A percentile compares a stretch with the other conserved stretches of the same genome.
Evolutionary conservation across 208 protist species (phyloP).

Genomic region (Trypanosomatidae sp.): DNA sequence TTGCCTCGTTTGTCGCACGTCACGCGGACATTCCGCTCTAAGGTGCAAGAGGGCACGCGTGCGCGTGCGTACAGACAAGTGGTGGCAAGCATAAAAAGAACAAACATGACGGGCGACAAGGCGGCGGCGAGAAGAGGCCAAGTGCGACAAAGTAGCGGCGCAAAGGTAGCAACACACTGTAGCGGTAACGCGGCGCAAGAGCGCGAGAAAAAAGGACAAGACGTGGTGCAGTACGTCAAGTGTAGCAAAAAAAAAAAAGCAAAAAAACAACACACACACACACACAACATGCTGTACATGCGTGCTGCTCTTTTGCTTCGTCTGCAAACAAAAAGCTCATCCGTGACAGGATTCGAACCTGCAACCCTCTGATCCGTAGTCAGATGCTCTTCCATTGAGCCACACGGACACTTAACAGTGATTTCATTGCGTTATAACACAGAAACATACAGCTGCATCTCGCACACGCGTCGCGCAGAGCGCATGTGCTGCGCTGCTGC

Average conservation of each 20-base stretch:
- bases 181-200: too few relatives aligned
- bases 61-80: too few relatives aligned
- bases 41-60: background rate
- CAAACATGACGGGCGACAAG: too few relatives aligned
- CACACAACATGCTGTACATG: background rate
- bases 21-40: slow-evolving; percentile 46
- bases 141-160: too few relatives aligned
- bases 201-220: too few relatives aligned
- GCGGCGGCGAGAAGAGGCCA: too few relatives aligned
- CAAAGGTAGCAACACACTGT: too few relatives aligned
- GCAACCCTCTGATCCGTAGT: slow-evolving; percentile 84
- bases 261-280: too few relatives aligned
- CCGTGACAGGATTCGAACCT: slow-evolving; percentile 85
- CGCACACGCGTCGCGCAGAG: background rate
- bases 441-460: background rate
- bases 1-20: slow-evolving; percentile 34
- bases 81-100: too few relatives aligned
- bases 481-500: background rate
- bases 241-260: too few relatives aligned
- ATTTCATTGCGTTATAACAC: background rate
- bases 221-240: too few relatives aligned
- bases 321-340: slow-evolving; percentile 11
- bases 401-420: slow-evolving; percentile 35
- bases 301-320: background rate
- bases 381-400: slow-evolving; percentile 86